Conservation (phyloP, 2,329 filamentous ascomycete species). For the Laburnicola sp. region DNA sequence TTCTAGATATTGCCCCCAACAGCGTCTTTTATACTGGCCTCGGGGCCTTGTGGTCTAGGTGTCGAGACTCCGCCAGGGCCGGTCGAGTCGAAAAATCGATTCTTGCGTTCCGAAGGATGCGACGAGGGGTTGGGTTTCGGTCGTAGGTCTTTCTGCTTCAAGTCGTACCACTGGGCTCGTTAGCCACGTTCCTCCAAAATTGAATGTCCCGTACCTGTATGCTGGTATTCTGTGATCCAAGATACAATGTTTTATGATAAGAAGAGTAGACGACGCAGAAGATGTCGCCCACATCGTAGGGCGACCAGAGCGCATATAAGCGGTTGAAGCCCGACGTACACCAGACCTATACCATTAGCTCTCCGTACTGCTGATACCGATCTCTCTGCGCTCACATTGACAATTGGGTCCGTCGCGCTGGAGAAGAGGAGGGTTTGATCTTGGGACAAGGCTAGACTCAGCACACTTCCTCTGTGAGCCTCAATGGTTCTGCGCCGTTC, state of each 20-base stretch:
- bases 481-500: slow-evolving; percentile 77
- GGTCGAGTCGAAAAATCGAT: slow-evolving; percentile 90
- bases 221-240: slow-evolving; percentile 90
- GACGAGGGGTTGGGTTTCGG: slow-evolving; percentile 65
- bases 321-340: slow-evolving; percentile 73
- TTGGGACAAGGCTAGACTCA: slow-evolving; percentile 78
- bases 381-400: slow-evolving; percentile 63
- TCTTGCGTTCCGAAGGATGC: slow-evolving; percentile 75
- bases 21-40: slow-evolving; percentile 52
- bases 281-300: slow-evolving; percentile 91
- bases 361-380: not conserved
- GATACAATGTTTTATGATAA: slow-evolving; percentile 78
- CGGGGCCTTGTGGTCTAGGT: slow-evolving; percentile 66
- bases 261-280: slow-evolving; percentile 92
- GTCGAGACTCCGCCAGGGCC: slow-evolving; percentile 81
- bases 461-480: slow-evolving; percentile 87
- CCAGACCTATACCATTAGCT: slow-evolving; percentile 64
- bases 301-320: slow-evolving; percentile 87
- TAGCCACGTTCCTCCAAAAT: not conserved
- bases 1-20: slow-evolving; percentile 69
- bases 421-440: slow-evolving; percentile 82
- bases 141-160: slow-evolving; percentile 65
- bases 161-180: slow-evolving; percentile 69
- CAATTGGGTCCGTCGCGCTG: slow-evolving; percentile 87
- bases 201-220: slow-evolving; percentile 63